These are phyloP conservation scores for Stachybotrys chlorohalonatus DNA, from an alignment of 2,329 filamentous ascomycete genomes.

Conservation along the genomic window DNA sequence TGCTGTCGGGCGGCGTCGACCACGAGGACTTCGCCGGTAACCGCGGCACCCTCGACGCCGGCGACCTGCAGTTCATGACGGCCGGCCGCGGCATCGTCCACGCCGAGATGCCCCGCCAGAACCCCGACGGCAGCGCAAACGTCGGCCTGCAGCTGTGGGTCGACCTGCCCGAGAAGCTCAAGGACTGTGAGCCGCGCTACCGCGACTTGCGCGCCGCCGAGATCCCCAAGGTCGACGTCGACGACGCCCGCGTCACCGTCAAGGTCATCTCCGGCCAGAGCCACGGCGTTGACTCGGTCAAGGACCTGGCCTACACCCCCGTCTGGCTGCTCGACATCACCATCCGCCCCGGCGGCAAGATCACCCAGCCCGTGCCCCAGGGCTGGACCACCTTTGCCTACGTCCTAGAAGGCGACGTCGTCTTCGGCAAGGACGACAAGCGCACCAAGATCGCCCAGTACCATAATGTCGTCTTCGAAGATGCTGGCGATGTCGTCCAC, in stretches of 20 bases:
- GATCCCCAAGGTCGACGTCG: slow-evolving; percentile 65
- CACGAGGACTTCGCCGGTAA: slow-evolving; percentile 90
- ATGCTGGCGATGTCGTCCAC: slow-evolving; percentile 66
- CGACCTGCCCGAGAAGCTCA: slow-evolving; percentile 72
- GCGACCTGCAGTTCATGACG: slow-evolving; percentile 98
- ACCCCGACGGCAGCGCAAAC: slow-evolving; percentile 66
- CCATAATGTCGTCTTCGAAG: slow-evolving; percentile 84
- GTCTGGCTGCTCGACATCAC: slow-evolving; percentile 91
- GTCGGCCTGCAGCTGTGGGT: slow-evolving; percentile 94
- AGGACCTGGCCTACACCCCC: slow-evolving; percentile 90
- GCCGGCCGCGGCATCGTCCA: slow-evolving; percentile 88
- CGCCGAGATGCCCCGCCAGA: slow-evolving; percentile 85
- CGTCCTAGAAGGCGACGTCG: slow-evolving; percentile 63
- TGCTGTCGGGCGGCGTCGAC: slow-evolving; percentile 77
- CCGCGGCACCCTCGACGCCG: slow-evolving; percentile 70
- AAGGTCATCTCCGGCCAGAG: slow-evolving; percentile 87
- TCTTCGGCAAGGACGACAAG: slow-evolving; percentile 47
- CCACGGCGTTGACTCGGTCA: slow-evolving; percentile 75
- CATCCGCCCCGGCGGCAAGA: slow-evolving; percentile 67
- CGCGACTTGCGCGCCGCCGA: slow-evolving; percentile 72
- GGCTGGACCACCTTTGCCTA: slow-evolving; percentile 92
- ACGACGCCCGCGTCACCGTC: slow-evolving; percentile 65
- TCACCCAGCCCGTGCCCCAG: slow-evolving; percentile 65
- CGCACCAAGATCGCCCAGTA: slow-evolving; percentile 55
- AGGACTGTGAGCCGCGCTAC: slow-evolving; percentile 85